Evolutionary conservation across 2,329 filamentous ascomycete species (phyloP), one percentile per base, ranked within the genome.

Genomic region (Talaromyces sp.): DNA sequence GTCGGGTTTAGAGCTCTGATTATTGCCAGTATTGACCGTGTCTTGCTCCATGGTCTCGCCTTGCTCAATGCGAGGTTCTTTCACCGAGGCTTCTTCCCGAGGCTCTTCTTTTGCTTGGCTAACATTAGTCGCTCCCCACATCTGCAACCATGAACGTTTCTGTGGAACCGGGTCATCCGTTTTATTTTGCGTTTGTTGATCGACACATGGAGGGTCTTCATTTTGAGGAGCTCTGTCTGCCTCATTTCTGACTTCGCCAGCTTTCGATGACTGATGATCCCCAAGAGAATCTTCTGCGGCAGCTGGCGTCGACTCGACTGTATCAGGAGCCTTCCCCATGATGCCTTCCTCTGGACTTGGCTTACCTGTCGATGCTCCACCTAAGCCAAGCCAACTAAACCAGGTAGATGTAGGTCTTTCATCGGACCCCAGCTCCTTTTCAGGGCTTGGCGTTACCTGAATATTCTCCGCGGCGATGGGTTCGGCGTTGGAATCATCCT

Each of bases 121-220:
- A 22, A 63, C 62, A 40, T 45, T 59, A 11, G 65, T 63, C 43
- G 71, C 70, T 59, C 70, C 70, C 75, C 72, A 77, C 70, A 78
- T 75, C 59, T 77, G 75, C 58, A 77, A 67, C 76, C 75, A 78
- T 43, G 74, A 75, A 53, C 73, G 69, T 58, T 73, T 77, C 39
- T 70, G 69, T 28, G 70, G 57, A 11, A 54, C 62, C 3, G 66
- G 59, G 6, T 45, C 39, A 9, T 52, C 36, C 40, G 64, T 59
- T 17, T 63, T 57, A 35, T 64, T 62, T 52, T 50, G 39, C 11
- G 43, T 40, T 45, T 25, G 17, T 22, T 25, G 36, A 7, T 13
- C 46, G 10, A 21, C 25, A 43, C 37, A 25, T 10, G n/a, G n/a
- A 25, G 43, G 1, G 11, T 3, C 36, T 37, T n/a, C 5, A 46